Base-by-base conservation (phyloP, 805 yeast species). In the Gaillardinia entomophila region DNA sequence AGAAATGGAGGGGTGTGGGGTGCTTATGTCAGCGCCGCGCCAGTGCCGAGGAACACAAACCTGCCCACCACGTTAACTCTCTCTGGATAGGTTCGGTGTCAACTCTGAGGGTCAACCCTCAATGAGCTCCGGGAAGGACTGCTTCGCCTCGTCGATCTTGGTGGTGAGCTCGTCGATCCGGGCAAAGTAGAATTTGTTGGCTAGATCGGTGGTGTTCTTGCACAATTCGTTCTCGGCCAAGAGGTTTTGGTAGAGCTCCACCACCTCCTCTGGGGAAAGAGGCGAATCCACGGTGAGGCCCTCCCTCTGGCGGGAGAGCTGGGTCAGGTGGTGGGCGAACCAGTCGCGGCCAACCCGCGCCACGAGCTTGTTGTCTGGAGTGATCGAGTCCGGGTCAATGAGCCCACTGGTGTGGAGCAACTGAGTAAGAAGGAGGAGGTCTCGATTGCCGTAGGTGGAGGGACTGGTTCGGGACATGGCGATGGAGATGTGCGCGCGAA, bases 341-440 rank as follows among this genome's bases (percentile, higher is more conserved):
- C 68, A 62, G 14, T 47, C 47, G 3, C 38, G 16, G 6, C 46
- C 42, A n/a, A 63, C 47, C 4, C 40, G 44, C 8, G 42, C 42
- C 4, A 65, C 47, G 25, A 40, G 32, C 4, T 28, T 31, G n/a
- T 45, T 49, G 7, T 42, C 30, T 8, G 40, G 16, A 1, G 31
- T 24, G 7, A 49, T 42, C 19, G 37, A 36, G 4, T 42, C 48
- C 1, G 56, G 54, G n/a, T 50, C 48, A 14, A 55, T 45, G 14
- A 61, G 44, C 2, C 54, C 57, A 27, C 53, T 50, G 2, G 52
- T 49, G 32, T 66, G 69, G 5, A 66, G 49, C 6, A 66, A 44
- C 43, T 66, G 72, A 1, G 63, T 42, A 12, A 65, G 35, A 15
- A 66, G 51, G 17, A 66, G 55, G 8, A 62, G 45, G 36, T 63